Conservation (phyloP, 306 rosid genomes). For the Glycine tomentella region DNA sequence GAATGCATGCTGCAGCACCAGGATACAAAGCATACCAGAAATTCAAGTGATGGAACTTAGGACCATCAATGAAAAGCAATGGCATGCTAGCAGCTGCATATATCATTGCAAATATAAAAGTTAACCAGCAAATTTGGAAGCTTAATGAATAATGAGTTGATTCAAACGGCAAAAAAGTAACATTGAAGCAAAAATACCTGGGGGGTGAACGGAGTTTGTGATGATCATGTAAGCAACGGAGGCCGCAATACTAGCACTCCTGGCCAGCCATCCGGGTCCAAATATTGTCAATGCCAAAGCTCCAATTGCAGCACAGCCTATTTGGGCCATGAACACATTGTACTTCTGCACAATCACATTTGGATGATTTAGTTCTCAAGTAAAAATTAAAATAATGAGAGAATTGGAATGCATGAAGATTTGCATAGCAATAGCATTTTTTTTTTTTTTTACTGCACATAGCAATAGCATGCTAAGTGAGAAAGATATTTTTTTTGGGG, state of each 20-base stretch:
- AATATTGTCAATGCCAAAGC: slow-evolving; percentile 69
- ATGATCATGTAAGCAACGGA: slow-evolving; percentile 87
- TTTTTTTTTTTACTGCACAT: too few species aligned
- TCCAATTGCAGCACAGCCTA: slow-evolving; percentile 93
- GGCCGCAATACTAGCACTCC: slow-evolving; percentile 73
- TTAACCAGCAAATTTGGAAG: not conserved
- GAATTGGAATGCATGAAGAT: not conserved
- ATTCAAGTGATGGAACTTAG: slow-evolving; percentile 75
- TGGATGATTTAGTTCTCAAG: not conserved
- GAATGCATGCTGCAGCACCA: slow-evolving; percentile 76
- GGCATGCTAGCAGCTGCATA: slow-evolving; percentile 90
- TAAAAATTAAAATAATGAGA: not conserved
- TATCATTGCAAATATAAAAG: not conserved
- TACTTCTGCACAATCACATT: slow-evolving; percentile 71
- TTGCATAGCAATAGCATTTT: not conserved
- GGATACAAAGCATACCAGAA: slow-evolving; percentile 88
- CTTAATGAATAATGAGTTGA: not conserved
- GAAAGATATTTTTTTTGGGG: not conserved
- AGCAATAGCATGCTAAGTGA: not conserved
- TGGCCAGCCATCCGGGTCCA: slow-evolving; percentile 95
- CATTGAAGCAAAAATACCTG: slow-evolving; percentile 58
- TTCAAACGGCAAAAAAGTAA: slow-evolving; percentile 1
- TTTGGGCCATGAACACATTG: slow-evolving; percentile 86
- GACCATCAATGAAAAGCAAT: slow-evolving; percentile 87
- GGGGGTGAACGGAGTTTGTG: slow-evolving; percentile 81